Percentiles rank a stretch among this genome's conserved stretches.
These are phyloP conservation scores for Brassica napus DNA, from an alignment of 345 rosid genomes.

Conservation along the genomic window Da-Ae NC_063449.1:27790001-27790500, in stretches of 20 bases:
- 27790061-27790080: conserved; percentile 32
- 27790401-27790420: conserved; percentile 7
- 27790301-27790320: conserved; percentile 16
- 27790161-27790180: conserved; percentile 28
- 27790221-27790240: no score
- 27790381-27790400: conserved; percentile 21
- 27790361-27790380: conserved; percentile 29
- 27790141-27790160: conserved; percentile 33
- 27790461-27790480: conserved; percentile 31
- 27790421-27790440: conserved; percentile 5
- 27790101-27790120: conserved; percentile 35
- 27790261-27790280: no score
- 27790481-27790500: conserved; percentile 36
- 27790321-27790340: conserved; percentile 18
- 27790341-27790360: conserved; percentile 19
- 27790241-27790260: no score
- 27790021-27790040: no score
- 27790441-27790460: conserved; percentile 33
- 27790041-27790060: neutral
- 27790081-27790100: conserved; percentile 41
- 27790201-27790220: conserved; percentile 38
- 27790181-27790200: conserved; percentile 39
- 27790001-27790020: conserved; percentile 31
- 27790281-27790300: conserved; percentile 2
- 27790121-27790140: conserved; percentile 22